Evolutionary conservation across 495 filamentous ascomycete species (phyloP).

Genomic region (Rhypophila decipiens): DNA sequence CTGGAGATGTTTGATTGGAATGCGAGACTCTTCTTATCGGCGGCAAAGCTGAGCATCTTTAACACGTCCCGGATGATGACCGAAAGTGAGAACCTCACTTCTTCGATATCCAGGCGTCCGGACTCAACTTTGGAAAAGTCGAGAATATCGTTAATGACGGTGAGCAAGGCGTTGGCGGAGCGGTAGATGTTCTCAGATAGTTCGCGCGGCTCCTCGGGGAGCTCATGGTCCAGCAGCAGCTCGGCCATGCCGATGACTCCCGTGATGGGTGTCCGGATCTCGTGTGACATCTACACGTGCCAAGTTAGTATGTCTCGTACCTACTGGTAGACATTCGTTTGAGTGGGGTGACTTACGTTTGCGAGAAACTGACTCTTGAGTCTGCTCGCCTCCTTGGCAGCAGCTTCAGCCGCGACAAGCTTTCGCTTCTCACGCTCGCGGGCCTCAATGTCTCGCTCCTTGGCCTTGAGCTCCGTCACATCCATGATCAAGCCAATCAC

Average conservation of each 20-base stretch:
- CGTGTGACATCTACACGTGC: slow-evolving; percentile 66
- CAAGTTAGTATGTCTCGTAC: background rate
- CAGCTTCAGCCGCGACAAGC: slow-evolving; percentile 58
- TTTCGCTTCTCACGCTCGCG: slow-evolving; percentile 57
- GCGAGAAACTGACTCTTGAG: slow-evolving; percentile 66
- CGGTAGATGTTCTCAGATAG: slow-evolving; percentile 73
- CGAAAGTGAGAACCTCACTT: slow-evolving; percentile 71
- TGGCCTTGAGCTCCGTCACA: slow-evolving; percentile 56
- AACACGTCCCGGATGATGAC: slow-evolving; percentile 64
- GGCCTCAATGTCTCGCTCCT: slow-evolving; percentile 48
- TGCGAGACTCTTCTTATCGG: slow-evolving; percentile 52
- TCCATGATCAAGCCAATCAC: slow-evolving; percentile 66
- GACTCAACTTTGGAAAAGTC: slow-evolving; percentile 86
- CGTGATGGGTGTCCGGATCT: slow-evolving; percentile 66
- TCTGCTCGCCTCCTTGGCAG: slow-evolving; percentile 61
- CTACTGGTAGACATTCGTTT: background rate
- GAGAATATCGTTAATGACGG: slow-evolving; percentile 84
- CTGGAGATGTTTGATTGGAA: slow-evolving; percentile 43
- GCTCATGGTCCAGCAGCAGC: slow-evolving; percentile 58
- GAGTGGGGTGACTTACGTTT: slow-evolving; percentile 31
- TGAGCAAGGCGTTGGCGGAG: slow-evolving; percentile 74
- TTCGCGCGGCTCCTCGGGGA: slow-evolving; percentile 64
- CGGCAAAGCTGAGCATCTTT: slow-evolving; percentile 56
- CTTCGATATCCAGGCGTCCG: slow-evolving; percentile 65
- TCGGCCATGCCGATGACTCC: slow-evolving; percentile 73